phyloP scores from a whole-genome alignment of 805 yeast genomes.

The Myxozyma kluyveri region DNA sequence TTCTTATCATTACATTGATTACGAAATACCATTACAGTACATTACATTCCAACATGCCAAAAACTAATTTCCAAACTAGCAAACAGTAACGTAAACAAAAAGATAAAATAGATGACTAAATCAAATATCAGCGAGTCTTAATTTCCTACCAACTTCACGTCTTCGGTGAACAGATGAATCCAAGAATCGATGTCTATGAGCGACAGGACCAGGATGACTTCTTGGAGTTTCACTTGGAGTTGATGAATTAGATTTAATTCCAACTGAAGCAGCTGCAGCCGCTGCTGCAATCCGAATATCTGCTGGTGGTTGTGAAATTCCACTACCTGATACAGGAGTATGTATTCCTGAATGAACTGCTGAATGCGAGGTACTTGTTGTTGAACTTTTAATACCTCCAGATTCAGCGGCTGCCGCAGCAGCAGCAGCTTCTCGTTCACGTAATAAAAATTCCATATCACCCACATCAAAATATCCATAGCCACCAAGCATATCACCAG shows the following conservation, averaged over 20 bases:
- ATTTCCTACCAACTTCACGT: slow-evolving; percentile 62
- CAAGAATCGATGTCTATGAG: slow-evolving; percentile 1
- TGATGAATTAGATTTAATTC: too few relatives aligned
- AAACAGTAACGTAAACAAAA: too few relatives aligned
- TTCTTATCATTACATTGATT: too few relatives aligned
- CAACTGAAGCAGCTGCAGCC: too few relatives aligned
- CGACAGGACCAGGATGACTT: background rate
- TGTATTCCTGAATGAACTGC: background rate
- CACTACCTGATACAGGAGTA: background rate
- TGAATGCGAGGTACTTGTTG: too few relatives aligned
- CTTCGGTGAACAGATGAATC: slow-evolving; percentile 34
- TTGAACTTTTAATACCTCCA: background rate
- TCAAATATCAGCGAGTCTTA: slow-evolving; percentile 61
- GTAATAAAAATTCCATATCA: slow-evolving; percentile 58
- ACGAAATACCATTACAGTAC: too few relatives aligned
- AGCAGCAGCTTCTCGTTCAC: slow-evolving; percentile 41
- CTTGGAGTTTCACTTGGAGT: background rate
- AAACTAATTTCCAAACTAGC: too few relatives aligned
- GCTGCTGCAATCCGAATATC: background rate
- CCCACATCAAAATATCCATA: slow-evolving; percentile 83
- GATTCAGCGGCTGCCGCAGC: background rate
- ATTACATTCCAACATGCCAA: too few relatives aligned
- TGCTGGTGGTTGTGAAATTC: background rate
- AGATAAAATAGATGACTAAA: too few relatives aligned
- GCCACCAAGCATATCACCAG: slow-evolving; percentile 62